Evolutionary conservation across 768 basidiomycete genomes (phyloP).

Genomic region (Lactarius indigo): DNA sequence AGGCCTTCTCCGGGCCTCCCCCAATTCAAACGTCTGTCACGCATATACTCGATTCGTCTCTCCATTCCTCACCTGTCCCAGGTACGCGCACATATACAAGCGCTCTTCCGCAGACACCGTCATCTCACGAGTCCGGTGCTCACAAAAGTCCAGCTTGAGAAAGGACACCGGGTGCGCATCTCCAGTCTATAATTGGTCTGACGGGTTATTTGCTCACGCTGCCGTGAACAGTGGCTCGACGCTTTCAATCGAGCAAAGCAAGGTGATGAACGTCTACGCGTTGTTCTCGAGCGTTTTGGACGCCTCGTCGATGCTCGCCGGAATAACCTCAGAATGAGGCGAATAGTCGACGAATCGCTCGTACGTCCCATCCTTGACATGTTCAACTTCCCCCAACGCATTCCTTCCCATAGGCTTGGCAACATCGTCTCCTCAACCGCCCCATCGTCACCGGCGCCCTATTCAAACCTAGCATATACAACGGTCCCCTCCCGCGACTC

Average conservation of each 20-base stretch:
- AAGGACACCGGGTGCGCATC: conserved; percentile 53
- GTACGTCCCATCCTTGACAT: conserved; percentile 37
- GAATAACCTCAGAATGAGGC: conserved; percentile 47
- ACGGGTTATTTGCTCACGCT: neutral
- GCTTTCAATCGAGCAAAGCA: conserved; percentile 49
- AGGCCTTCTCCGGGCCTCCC: conserved; percentile 54
- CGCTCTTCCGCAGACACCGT: conserved; percentile 50
- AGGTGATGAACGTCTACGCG: conserved; percentile 47
- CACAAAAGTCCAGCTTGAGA: conserved; percentile 45
- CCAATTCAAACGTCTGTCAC: conserved; percentile 49
- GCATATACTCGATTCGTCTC: neutral
- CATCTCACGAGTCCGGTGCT: conserved; percentile 50
- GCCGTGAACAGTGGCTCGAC: conserved; percentile 51
- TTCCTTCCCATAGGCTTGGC: conserved; percentile 49
- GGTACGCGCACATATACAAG: conserved; percentile 56
- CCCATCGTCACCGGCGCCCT: conserved; percentile 71
- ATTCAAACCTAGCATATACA: conserved; percentile 58
- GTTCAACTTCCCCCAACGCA: neutral
- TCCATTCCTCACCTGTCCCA: conserved; percentile 31
- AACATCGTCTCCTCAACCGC: conserved; percentile 47
- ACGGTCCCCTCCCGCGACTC: conserved; percentile 74
- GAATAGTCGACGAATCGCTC: conserved; percentile 47
- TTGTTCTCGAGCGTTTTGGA: conserved; percentile 55
- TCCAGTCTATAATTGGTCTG: neutral
- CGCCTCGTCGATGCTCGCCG: conserved; percentile 49